A percentile compares a stretch with the other conserved stretches of the same genome.
Conservation (phyloP, 2,329 filamentous ascomycete genomes). For the Drechslerella dactyloides region DNA sequence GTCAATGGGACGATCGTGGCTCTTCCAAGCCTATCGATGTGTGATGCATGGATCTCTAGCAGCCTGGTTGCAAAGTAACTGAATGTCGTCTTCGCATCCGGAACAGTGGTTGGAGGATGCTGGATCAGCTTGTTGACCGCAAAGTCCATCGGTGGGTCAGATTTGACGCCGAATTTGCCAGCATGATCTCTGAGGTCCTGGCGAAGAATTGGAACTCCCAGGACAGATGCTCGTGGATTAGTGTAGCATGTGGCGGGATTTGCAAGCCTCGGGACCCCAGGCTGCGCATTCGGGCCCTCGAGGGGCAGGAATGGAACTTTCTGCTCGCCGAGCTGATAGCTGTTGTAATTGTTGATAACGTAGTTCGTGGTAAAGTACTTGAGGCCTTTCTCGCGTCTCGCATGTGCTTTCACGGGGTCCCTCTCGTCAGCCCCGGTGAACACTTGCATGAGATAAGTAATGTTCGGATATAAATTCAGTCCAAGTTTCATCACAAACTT, state of each 20-base stretch:
- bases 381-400: conserved; percentile 72
- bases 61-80: conserved; percentile 81
- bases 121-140: conserved; percentile 76
- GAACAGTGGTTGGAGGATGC: conserved; percentile 71
- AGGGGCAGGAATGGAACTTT: conserved; percentile 73
- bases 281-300: conserved; percentile 67
- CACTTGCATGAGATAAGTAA: conserved; percentile 71
- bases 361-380: conserved; percentile 83
- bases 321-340: conserved; percentile 65
- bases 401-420: conserved; percentile 61
- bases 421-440: conserved; percentile 56
- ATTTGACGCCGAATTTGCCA: conserved; percentile 81
- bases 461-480: conserved; percentile 73
- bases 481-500: conserved; percentile 76
- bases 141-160: conserved; percentile 77
- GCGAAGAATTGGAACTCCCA: conserved; percentile 80
- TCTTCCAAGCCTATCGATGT: conserved; percentile 67
- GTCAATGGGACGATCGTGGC: conserved; percentile 75
- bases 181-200: conserved; percentile 80
- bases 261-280: conserved; percentile 62
- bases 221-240: conserved; percentile 74
- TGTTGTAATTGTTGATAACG: conserved; percentile 75
- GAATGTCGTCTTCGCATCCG: conserved; percentile 75
- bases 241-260: conserved; percentile 79
- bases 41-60: conserved; percentile 71